Conservation (phyloP, 495 filamentous ascomycete genomes). For the Clohesyomyces aquaticus region DNA sequence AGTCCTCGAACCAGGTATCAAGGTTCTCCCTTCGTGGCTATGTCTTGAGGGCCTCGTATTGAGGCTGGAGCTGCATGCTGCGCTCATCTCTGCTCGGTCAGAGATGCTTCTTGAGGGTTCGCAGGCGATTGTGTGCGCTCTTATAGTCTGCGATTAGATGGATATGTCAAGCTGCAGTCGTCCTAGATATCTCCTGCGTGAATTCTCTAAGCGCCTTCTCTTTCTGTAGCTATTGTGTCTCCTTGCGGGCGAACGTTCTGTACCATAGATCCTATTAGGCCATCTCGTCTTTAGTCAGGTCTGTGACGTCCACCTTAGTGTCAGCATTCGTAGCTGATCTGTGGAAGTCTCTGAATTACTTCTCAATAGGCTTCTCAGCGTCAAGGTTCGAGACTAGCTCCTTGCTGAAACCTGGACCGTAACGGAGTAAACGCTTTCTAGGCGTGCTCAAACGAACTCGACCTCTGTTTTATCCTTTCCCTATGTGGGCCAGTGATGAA, state of each 20-base stretch:
- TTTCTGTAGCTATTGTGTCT: neutral
- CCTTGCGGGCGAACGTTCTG: neutral
- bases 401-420: neutral
- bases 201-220: constrained; percentile 1
- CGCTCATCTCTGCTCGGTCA: no score
- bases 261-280: neutral
- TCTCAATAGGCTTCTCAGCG: neutral
- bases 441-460: no score
- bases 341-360: neutral
- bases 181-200: no score
- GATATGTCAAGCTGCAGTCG: neutral
- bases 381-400: neutral
- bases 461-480: no score
- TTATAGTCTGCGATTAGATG: neutral
- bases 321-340: neutral
- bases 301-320: neutral
- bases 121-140: neutral
- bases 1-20: no score
- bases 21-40: neutral
- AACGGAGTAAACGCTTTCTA: no score
- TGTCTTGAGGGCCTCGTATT: neutral
- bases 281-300: neutral
- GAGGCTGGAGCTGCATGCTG: neutral
- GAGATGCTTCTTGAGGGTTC: neutral
- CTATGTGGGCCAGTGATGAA: no score